Percentiles rank a stretch among this genome's conserved stretches.
phyloP scores from a whole-genome alignment of 805 yeast species.

The Debaryomyces tyrocola region DNA sequence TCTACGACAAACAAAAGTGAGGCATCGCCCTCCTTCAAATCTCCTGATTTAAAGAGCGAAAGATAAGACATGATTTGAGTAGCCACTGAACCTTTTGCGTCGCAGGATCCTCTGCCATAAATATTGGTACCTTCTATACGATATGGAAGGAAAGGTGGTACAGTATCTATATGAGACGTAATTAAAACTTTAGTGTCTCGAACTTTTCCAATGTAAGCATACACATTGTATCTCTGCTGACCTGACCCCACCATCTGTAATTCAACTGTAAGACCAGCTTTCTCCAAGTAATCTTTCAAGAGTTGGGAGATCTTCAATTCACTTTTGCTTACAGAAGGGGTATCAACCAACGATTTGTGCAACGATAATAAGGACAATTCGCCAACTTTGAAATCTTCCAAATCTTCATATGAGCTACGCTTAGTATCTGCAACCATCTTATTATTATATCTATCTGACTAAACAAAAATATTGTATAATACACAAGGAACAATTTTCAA shows the following conservation, averaged over 20 bases:
- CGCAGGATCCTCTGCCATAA: constrained; percentile 67
- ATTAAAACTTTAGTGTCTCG: constrained; percentile 51
- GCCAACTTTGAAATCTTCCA: constrained; percentile 4
- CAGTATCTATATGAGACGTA: constrained; percentile 72
- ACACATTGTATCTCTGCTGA: constrained; percentile 47
- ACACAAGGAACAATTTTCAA: too few relatives aligned
- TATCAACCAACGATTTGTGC: constrained; percentile 19
- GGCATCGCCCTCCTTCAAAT: constrained; percentile 53
- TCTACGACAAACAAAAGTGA: constrained; percentile 65
- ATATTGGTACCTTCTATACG: constrained; percentile 46
- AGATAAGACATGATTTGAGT: constrained; percentile 56
- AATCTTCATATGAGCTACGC: not conserved
- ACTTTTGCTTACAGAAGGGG: constrained; percentile 22
- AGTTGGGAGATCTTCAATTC: constrained; percentile 37
- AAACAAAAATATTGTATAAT: too few relatives aligned
- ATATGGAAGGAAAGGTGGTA: constrained; percentile 64
- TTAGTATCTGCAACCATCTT: not conserved
- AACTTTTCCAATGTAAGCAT: constrained; percentile 50
- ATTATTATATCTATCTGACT: too few relatives aligned
- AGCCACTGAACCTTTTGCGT: constrained; percentile 73
- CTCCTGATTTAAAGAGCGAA: constrained; percentile 40
- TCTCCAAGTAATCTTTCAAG: constrained; percentile 37
- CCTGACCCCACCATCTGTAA: constrained; percentile 28
- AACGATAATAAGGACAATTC: not conserved
- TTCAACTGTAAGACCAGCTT: constrained; percentile 55